Percentiles rank a stretch among this genome's conserved stretches.
Evolutionary conservation across 1,284 basidiomycete species (phyloP).

Genomic region (Malassezia arunalokei): DNA sequence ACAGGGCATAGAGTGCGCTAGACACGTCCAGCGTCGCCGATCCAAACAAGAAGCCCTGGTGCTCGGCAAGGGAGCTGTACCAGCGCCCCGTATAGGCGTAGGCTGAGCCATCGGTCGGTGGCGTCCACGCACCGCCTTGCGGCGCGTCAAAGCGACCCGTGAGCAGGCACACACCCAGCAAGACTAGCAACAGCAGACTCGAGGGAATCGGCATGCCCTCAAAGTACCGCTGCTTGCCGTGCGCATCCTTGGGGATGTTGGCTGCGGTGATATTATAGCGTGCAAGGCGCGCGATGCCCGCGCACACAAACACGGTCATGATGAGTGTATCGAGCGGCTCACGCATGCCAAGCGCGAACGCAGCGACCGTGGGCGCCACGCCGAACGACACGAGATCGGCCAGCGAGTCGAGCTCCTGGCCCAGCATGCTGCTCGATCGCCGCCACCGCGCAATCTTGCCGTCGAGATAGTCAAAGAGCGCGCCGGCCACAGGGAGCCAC

Average conservation of each 20-base stretch:
- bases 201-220: conserved; percentile 95
- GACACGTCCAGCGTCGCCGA: conserved; percentile 24
- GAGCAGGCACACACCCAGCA: conserved; percentile 70
- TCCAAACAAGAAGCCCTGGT: conserved; percentile 28
- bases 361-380: conserved; percentile 82
- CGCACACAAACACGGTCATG: conserved; percentile 82
- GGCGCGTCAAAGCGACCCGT: conserved; percentile 51
- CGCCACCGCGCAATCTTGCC: conserved; percentile 96
- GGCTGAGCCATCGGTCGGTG: background rate
- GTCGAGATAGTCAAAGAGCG: conserved; percentile 94
- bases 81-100: conserved; percentile 24
- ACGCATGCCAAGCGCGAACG: conserved; percentile 78
- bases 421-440: conserved; percentile 87
- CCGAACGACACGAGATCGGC: conserved; percentile 97
- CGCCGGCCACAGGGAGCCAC: conserved; percentile 77
- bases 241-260: conserved; percentile 71
- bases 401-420: conserved; percentile 91
- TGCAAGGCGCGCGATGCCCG: conserved; percentile 85
- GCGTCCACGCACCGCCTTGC: conserved; percentile 22
- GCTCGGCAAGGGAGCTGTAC: conserved; percentile 11
- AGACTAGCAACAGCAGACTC: conserved; percentile 65
- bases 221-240: conserved; percentile 85
- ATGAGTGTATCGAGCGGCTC: conserved; percentile 76
- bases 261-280: conserved; percentile 98
- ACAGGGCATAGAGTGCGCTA: conserved; percentile 8